These are phyloP conservation scores for Cubamyces sp. DNA, from an alignment of 768 basidiomycete species.

Conservation along the genomic window DNA sequence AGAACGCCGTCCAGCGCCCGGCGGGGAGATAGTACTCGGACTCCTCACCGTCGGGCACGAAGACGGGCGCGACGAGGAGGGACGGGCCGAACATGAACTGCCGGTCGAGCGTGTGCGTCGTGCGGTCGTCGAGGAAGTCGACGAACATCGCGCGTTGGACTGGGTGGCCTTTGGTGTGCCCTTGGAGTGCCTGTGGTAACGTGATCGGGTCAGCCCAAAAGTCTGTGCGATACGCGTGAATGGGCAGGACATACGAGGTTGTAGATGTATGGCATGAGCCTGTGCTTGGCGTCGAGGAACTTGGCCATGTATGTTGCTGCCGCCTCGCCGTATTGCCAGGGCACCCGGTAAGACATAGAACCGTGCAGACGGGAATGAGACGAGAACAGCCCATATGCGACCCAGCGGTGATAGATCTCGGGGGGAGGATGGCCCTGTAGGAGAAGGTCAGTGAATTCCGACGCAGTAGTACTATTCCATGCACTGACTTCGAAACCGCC, in stretches of 20 bases:
- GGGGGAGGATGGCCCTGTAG: conserved; percentile 64
- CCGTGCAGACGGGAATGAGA: conserved; percentile 78
- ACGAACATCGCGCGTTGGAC: conserved; percentile 69
- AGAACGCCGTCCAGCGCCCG: conserved; percentile 65
- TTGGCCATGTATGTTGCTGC: conserved; percentile 64
- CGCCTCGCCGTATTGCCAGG: conserved; percentile 78
- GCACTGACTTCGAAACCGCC: conserved; percentile 69
- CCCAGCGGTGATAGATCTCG: conserved; percentile 76
- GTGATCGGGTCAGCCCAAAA: neutral
- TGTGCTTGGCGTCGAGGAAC: conserved; percentile 65
- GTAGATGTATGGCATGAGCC: conserved; percentile 77
- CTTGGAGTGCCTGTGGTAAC: conserved; percentile 50
- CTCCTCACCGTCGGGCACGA: conserved; percentile 56
- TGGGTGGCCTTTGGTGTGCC: conserved; percentile 56
- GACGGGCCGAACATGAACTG: conserved; percentile 64
- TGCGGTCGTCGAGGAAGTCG: conserved; percentile 62
- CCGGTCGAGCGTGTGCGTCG: conserved; percentile 60
- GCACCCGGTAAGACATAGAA: conserved; percentile 73
- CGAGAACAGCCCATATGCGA: conserved; percentile 76
- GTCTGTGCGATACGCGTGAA: neutral
- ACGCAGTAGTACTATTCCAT: neutral
- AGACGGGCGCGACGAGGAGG: conserved; percentile 65
- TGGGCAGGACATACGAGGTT: conserved; percentile 45
- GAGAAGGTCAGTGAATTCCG: neutral
- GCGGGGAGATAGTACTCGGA: conserved; percentile 63